These are phyloP conservation scores for Rhodosporidiobolus sp. DNA, from an alignment of 768 basidiomycete species.

Conservation along the genomic window DNA sequence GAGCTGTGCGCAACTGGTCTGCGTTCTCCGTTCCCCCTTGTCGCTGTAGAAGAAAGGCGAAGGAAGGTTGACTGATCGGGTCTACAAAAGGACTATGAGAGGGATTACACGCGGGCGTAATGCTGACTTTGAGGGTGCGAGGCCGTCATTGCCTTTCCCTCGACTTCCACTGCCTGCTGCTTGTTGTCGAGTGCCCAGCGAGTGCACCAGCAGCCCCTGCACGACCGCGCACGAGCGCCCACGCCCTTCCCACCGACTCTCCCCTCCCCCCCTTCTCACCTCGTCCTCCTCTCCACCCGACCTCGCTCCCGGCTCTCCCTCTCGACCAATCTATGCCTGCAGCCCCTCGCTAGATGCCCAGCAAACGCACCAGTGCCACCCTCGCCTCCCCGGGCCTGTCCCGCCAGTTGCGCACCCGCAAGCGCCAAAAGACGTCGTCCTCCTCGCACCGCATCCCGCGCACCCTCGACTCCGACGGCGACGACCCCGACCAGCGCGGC, in stretches of 20 bases:
- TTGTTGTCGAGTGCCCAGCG: not conserved
- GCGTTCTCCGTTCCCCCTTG: too few relatives aligned
- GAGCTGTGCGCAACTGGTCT: too few relatives aligned
- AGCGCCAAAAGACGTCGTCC: conserved; percentile 12
- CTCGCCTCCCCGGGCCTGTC: conserved; percentile 2
- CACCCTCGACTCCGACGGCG: conserved; percentile 5
- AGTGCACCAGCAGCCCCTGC: not conserved
- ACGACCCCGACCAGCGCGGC: not conserved
- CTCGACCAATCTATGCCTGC: conserved; percentile 2
- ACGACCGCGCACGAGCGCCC: not conserved
- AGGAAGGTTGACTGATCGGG: too few relatives aligned
- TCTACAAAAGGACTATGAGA: too few relatives aligned
- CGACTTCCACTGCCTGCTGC: not conserved
- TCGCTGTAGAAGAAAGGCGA: too few relatives aligned
- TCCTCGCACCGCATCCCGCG: not conserved
- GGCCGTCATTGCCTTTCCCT: not conserved
- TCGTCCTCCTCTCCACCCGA: not conserved
- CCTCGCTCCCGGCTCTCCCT: not conserved
- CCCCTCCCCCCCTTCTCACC: not conserved
- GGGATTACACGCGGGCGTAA: too few relatives aligned
- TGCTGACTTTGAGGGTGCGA: too few relatives aligned
- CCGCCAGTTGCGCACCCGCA: not conserved
- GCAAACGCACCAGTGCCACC: conserved; percentile 9
- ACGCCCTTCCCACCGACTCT: not conserved
- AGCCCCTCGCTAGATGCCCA: conserved; percentile 10